Evolutionary conservation across 1,284 basidiomycete genomes (phyloP), one percentile per base, ranked within the genome.

Genomic region (Cutaneotrichosporon sp.): DNA sequence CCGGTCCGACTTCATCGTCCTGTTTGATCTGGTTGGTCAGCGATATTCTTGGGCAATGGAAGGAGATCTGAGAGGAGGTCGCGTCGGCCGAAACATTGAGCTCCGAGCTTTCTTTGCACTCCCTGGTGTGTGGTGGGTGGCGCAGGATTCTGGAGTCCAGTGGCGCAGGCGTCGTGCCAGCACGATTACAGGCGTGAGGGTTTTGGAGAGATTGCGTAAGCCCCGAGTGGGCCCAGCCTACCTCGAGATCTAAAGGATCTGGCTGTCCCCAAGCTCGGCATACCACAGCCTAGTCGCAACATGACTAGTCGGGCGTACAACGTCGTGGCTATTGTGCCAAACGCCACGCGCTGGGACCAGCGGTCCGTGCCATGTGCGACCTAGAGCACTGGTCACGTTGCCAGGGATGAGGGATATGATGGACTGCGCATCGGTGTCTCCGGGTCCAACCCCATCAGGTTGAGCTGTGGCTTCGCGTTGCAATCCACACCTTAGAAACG

Each of bases 11-110:
- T 4, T 60, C 14, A 16, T 18, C 63, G 66, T 78, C 76, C 64
- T 76, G 75, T 31, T 67, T 70, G 65, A 78, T 70, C 75, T 78
- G 64, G 9, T 10, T 32, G 22, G 36, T 36, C 42, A 46, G 59
- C 47, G 32, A 38, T 26, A 46, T 7, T 57, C 26, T 9, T 14
- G 40, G 49, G 5, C 1, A 2, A 5, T 26, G 26, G 22, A 13
- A 26, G 26, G 49, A 51, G 26, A 40, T 40, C 38, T 40, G 9
- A 14, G 38, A 16, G 38, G 38, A 13, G 38, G 14, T 46, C 6
- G 18, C 18, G 18, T n/a, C 5, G 16, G 42, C 2, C 42, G 6
- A 21, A n/a, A n/a, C 18, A 18, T 46, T 18, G 18, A 16, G 42
- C 42, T n/a, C 42, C 42, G 16, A 46, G 4, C 42, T 1, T 46